Evolutionary conservation across 805 yeast species (phyloP), one percentile per base, ranked within the genome.

Genomic region (Pichia eremophila): DNA sequence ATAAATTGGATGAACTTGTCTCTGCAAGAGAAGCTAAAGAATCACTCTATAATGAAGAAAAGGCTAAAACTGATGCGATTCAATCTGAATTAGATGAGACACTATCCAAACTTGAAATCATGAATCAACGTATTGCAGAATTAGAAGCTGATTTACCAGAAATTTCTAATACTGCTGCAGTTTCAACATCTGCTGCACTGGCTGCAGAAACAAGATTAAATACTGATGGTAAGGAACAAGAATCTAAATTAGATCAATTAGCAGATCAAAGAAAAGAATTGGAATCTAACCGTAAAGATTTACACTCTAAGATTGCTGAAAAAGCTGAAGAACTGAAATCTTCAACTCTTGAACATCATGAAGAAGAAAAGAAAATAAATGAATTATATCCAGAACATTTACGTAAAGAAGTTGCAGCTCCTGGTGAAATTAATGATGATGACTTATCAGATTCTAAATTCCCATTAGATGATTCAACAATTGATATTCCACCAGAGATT

Each of bases 301-400:
- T 75, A 52, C 69, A 66, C 39, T 55, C 63, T 29, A 68, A 74
- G 44, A 64, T 75, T 63, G 58, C 62, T 49, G 59, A 64, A 52
- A 48, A 68, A 61, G 51, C 60, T 49, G 57, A 44, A n/a, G 63
- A 62, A 17, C 59, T 69, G 38, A 72, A 74, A 57, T 58, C 59
- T 3, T 45, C 59, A 31, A 66, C 72, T 51, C 60, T 66, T 54
- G 56, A 64, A 39, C 64, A 77, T 35, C 51, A 59, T 40, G 50
- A 63, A 44, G 75, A 73, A 44, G 77, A 72, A 54, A 72, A 68
- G 56, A 68, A 66, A 46, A 73, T 77, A 55, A 75, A 76, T 54
- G 58, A 54, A 14, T 73, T 68, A 47, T 69, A 74, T 51, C 83
- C 83, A 12, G 78, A 73, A 44, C 83, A 77, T 61, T 65, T 77